Percentiles rank a stretch among this genome's conserved stretches.
Conservation (phyloP, 345 rosid genomes). For the Erucastrum elatum region DNA sequence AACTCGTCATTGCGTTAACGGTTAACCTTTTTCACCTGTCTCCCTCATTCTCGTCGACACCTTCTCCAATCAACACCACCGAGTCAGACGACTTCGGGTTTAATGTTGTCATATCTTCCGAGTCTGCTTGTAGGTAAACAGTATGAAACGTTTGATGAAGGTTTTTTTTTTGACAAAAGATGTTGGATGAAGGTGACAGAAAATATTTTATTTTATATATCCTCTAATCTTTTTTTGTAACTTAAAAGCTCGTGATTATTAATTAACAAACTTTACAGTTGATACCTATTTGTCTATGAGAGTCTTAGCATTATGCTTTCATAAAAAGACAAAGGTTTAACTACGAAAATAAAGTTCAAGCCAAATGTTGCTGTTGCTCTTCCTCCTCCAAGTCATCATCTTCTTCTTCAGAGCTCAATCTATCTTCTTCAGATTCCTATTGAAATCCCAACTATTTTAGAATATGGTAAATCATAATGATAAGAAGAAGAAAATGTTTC, state of each 20-base stretch:
- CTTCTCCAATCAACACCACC: neutral
- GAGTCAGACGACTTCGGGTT: neutral
- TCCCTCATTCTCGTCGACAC: neutral
- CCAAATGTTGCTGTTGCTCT: slow-evolving; percentile 36
- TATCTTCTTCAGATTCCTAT: slow-evolving; percentile 43
- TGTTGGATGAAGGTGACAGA: neutral
- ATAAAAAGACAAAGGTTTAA: too few species aligned
- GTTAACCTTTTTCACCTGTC: neutral
- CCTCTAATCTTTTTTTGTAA: neutral
- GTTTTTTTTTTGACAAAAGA: neutral
- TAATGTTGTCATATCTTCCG: neutral
- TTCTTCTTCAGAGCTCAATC: slow-evolving; percentile 27
- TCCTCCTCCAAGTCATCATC: slow-evolving; percentile 28
- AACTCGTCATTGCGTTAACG: neutral
- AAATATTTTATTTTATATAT: neutral
- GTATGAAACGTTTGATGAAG: too few species aligned
- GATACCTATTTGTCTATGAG: slow-evolving; percentile 6
- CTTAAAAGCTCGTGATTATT: neutral
- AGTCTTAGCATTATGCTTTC: neutral
- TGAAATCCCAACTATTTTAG: neutral
- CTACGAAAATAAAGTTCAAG: neutral
- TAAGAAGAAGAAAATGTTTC: neutral
- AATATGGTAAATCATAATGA: neutral
- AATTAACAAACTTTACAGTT: neutral
- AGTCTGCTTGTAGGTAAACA: neutral